Conservation (phyloP, 192 early-diverging fungal species). For the Coemansia sp. region DNA sequence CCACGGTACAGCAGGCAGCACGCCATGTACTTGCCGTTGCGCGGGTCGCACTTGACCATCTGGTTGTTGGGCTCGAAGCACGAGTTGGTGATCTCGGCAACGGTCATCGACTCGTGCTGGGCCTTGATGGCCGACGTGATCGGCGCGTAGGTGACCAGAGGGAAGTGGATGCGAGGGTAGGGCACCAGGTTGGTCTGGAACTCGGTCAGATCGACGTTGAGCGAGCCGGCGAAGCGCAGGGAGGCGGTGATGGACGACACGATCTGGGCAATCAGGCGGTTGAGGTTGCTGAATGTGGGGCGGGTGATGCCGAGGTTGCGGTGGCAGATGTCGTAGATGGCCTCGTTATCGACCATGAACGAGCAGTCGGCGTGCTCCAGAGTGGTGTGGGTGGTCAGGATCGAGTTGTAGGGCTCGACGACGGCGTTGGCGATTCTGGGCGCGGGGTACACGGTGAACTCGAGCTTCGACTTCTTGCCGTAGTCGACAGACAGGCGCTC, state of each 20-base stretch:
- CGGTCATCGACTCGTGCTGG: slow-evolving; percentile 93
- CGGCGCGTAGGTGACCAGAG: slow-evolving; percentile 95
- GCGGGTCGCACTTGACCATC: slow-evolving; percentile 99
- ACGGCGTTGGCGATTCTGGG: slow-evolving; percentile 96
- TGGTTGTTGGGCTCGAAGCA: slow-evolving; percentile 99
- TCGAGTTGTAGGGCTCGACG: slow-evolving; percentile 99
- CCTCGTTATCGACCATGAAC: slow-evolving; percentile 99
- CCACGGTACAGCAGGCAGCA: slow-evolving; percentile 99
- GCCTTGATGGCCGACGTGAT: slow-evolving; percentile 95
- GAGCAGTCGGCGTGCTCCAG: slow-evolving; percentile 98
- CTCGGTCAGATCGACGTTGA: slow-evolving; percentile 98
- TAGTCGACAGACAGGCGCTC: slow-evolving; percentile 99
- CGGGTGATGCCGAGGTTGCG: slow-evolving; percentile 96
- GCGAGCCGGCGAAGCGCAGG: slow-evolving; percentile 96
- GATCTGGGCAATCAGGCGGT: slow-evolving; percentile 97
- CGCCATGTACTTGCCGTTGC: slow-evolving; percentile 98
- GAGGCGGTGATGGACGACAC: slow-evolving; percentile 99
- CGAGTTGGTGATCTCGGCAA: slow-evolving; percentile 92
- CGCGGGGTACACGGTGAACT: slow-evolving; percentile 99
- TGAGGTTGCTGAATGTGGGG: slow-evolving; percentile 96
- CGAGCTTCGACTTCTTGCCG: slow-evolving; percentile 99
- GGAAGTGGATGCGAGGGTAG: slow-evolving; percentile 99
- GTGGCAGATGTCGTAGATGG: slow-evolving; percentile 99
- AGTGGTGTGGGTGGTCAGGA: slow-evolving; percentile 98
- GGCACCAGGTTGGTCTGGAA: slow-evolving; percentile 99